Base-by-base conservation (phyloP, 2,329 filamentous ascomycete species). In the Sarocladium kiliense region DNA sequence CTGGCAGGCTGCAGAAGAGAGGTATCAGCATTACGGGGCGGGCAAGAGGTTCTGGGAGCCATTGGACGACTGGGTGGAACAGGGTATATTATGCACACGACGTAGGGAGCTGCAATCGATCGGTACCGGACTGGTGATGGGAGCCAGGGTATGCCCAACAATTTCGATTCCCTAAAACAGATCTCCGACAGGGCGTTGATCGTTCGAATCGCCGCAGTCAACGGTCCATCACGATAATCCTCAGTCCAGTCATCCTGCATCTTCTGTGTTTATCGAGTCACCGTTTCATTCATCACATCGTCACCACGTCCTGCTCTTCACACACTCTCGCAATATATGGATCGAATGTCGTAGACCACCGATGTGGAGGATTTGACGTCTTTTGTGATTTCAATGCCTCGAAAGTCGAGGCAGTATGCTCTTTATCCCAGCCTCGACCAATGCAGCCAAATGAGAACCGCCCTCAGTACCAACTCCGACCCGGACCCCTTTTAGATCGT, bases 401-500 rank as follows among this genome's bases (percentile, higher is more conserved):
- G 74, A 74, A 73, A 73, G 50, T 53, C 75, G 77, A 78, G 72
- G 73, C 74, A 63, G 62, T 71, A 71, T 77, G 72, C 71, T 66
- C 65, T 76, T 74, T 74, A 75, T 77, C 76, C 75, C 77, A 79
- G 78, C 79, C 77, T 78, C 74, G 77, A 75, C 75, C 73, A 74
- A 80, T 77, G 76, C 75, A 77, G 75, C 76, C 75, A 80, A 77
- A 77, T 78, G 77, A 79, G 74, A 82, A 82, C 78, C 79, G 76
- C 77, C 77, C 74, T 76, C 76, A 81, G 74, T 76, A 79, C 80
- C 80, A 83, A 82, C 79, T 82, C 79, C 78, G 73, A 34, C 36
- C 36, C 50, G 34, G 63, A 70, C 71, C 70, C 70, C 72, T 69
- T 78, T 88, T 93, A 96, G 88, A 97, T 94, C 81, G 90, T 91